These are phyloP conservation scores for Zymoseptoria passerinii DNA, from an alignment of 2,329 filamentous ascomycete genomes.

Conservation along the genomic window DNA sequence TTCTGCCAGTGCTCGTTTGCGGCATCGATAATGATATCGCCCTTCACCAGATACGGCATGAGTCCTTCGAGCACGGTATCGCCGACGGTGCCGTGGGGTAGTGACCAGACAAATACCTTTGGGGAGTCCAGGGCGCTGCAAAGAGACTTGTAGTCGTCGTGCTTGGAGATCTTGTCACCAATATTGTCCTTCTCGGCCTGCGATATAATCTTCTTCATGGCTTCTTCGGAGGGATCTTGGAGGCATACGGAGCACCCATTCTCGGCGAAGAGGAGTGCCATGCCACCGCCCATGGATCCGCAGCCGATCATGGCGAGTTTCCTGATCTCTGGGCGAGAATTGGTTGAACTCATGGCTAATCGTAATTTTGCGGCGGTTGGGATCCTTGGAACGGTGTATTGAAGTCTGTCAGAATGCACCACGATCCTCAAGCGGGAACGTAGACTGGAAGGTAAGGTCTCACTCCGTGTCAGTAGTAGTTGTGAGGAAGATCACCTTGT, in stretches of 20 bases:
- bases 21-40: conserved; percentile 61
- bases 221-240: conserved; percentile 44
- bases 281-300: conserved; percentile 53
- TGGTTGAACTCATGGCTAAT: conserved; percentile 1
- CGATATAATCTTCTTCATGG: conserved; percentile 39
- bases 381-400: background rate
- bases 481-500: background rate
- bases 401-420: background rate
- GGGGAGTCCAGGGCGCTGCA: conserved; percentile 41
- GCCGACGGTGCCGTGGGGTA: conserved; percentile 35
- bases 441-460: background rate
- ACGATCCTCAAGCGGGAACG: background rate
- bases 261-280: conserved; percentile 52
- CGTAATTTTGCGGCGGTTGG: background rate
- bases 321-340: conserved; percentile 22
- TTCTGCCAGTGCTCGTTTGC: conserved; percentile 60
- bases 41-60: conserved; percentile 45
- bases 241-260: conserved; percentile 48
- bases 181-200: conserved; percentile 35
- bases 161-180: conserved; percentile 32
- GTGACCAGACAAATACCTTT: conserved; percentile 27
- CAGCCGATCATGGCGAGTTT: conserved; percentile 50
- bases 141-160: conserved; percentile 43
- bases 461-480: background rate
- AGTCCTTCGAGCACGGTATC: conserved; percentile 42